Conservation (phyloP, 306 rosid genomes). For the Castanea mollissima region DNA sequence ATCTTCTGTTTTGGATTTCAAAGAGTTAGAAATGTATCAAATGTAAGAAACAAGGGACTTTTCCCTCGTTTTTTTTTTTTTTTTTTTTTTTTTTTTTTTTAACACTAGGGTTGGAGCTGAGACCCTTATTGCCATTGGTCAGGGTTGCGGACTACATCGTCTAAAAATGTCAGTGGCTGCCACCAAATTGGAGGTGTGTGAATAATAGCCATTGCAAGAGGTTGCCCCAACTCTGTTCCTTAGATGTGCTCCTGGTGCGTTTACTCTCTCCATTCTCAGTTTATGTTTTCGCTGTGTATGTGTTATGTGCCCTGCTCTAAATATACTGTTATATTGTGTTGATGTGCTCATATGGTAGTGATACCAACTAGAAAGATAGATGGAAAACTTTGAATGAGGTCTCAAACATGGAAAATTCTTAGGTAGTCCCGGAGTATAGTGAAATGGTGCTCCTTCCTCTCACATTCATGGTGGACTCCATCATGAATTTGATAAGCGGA, state of each 20-base stretch:
- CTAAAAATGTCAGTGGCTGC: constrained; percentile 94
- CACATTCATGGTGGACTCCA: no score
- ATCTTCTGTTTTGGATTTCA: not conserved
- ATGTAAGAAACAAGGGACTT: not conserved
- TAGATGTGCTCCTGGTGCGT: constrained; percentile 87
- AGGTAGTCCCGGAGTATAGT: no score
- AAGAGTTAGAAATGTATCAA: not conserved
- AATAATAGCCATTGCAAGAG: constrained; percentile 84
- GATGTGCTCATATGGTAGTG: not conserved
- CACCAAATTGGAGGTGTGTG: constrained; percentile 76
- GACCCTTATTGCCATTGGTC: constrained; percentile 77
- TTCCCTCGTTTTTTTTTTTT: not conserved
- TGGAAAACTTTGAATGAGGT: not conserved
- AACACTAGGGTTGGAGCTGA: constrained; percentile 77
- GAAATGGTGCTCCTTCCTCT: no score
- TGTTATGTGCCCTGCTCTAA: not conserved
- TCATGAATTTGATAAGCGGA: no score
- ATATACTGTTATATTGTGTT: not conserved
- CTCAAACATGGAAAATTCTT: no score
- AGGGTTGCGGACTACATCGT: constrained; percentile 67
- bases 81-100: not conserved
- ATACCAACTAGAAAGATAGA: not conserved
- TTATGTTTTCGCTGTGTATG: not conserved
- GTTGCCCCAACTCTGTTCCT: constrained; percentile 66
- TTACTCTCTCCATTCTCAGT: not conserved